These are phyloP conservation scores for Symbiodinium natans DNA, from an alignment of 73 alveolate genomes.

Conservation along the genomic window DNA sequence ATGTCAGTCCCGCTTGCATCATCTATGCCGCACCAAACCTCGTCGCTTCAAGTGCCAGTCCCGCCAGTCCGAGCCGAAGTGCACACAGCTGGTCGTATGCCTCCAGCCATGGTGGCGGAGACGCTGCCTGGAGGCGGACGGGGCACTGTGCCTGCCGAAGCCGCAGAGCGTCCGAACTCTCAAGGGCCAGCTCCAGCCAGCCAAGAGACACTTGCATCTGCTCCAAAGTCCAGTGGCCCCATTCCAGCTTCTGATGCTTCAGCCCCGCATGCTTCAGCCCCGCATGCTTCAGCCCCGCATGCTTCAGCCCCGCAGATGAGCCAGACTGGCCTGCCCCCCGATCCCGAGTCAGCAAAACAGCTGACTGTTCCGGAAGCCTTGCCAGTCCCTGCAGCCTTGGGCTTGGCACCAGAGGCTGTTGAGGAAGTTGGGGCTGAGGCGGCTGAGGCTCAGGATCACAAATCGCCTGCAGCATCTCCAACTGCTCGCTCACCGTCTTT, in stretches of 20 bases:
- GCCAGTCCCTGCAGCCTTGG: too few relatives aligned
- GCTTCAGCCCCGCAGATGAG: too few relatives aligned
- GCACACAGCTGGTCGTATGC: slow-evolving; percentile 8
- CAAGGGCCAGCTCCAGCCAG: background rate
- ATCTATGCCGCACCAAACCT: background rate
- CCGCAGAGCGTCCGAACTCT: background rate
- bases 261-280: too few relatives aligned
- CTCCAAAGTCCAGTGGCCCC: background rate
- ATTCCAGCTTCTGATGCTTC: background rate
- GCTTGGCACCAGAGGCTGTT: too few relatives aligned
- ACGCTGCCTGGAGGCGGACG: background rate
- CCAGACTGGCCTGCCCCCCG: too few relatives aligned
- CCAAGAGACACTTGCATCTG: background rate
- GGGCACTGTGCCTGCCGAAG: background rate
- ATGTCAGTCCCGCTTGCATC: background rate
- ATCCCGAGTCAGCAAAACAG: too few relatives aligned
- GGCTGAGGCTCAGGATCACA: background rate
- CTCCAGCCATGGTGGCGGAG: background rate
- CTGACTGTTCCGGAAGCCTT: too few relatives aligned
- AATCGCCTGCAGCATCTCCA: background rate
- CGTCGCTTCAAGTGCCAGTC: background rate
- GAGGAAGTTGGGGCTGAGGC: too few relatives aligned
- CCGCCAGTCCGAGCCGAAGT: background rate
- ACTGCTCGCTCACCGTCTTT: background rate
- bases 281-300: too few relatives aligned